Conservation (phyloP, 2,329 filamentous ascomycete genomes). For the Alternaria arborescens region DNA sequence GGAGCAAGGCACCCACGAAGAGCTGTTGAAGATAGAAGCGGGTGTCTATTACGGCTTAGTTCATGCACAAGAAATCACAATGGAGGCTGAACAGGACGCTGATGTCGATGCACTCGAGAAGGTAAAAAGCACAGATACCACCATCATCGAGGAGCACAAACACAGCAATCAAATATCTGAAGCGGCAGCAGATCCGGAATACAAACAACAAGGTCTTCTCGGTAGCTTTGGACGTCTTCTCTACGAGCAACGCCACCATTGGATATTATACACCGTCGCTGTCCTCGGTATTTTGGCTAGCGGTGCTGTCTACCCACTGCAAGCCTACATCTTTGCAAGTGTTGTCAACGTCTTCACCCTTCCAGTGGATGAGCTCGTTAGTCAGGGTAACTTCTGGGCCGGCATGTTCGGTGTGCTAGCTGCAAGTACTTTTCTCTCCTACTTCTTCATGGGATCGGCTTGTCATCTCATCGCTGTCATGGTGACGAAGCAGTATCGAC, state of each 20-base stretch:
- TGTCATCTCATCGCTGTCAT: conserved; percentile 48
- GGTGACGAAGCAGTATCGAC: conserved; percentile 62
- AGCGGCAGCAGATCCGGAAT: conserved; percentile 32
- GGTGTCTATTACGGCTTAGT: conserved; percentile 76
- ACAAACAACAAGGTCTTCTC: conserved; percentile 42
- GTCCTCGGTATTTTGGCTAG: conserved; percentile 41
- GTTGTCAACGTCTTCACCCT: conserved; percentile 50
- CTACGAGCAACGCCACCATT: conserved; percentile 46
- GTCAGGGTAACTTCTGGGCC: conserved; percentile 66
- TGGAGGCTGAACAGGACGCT: conserved; percentile 30
- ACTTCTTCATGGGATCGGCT: conserved; percentile 59
- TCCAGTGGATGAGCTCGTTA: conserved; percentile 37
- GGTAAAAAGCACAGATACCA: conserved; percentile 26
- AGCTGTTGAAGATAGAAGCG: conserved; percentile 67
- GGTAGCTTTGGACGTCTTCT: conserved; percentile 46
- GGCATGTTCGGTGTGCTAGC: conserved; percentile 72
- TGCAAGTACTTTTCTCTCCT: conserved; percentile 61
- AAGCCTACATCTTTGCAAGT: conserved; percentile 52
- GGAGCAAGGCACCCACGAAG: conserved; percentile 79
- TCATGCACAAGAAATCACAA: conserved; percentile 52
- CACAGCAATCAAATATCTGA: conserved; percentile 9
- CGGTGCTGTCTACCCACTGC: conserved; percentile 50
- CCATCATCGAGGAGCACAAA: conserved; percentile 16
- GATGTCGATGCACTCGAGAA: conserved; percentile 28
- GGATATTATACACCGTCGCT: conserved; percentile 44